A percentile compares a stretch with the other conserved stretches of the same genome.
phyloP scores from a whole-genome alignment of 2,329 filamentous ascomycete species.

The Phyllosticta paracitricarpa region DNA sequence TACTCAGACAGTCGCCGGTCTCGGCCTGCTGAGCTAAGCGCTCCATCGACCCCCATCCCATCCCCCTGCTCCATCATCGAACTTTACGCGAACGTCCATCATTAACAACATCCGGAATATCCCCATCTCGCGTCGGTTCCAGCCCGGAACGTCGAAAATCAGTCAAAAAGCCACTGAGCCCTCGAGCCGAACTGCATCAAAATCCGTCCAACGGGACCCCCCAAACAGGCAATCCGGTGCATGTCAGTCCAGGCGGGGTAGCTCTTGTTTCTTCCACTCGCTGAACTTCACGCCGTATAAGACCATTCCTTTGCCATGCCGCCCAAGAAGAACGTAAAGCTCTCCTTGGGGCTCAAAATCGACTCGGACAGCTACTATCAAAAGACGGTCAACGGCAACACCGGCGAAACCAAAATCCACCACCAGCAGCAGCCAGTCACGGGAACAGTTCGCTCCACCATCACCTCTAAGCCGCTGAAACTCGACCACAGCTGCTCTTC shows the following conservation, averaged over 20 bases:
- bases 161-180: not conserved
- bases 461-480: conserved; percentile 29
- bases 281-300: not conserved
- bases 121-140: not conserved
- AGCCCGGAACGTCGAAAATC: not conserved
- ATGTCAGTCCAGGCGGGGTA: conserved; percentile 7
- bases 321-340: conserved; percentile 9
- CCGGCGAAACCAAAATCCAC: conserved; percentile 24
- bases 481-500: conserved; percentile 8
- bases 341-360: conserved; percentile 9
- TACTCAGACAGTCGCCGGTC: not conserved
- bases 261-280: not conserved
- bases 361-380: conserved; percentile 9
- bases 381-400: conserved; percentile 6
- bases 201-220: not conserved
- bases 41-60: not conserved
- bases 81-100: not conserved
- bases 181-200: not conserved
- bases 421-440: conserved; percentile 25
- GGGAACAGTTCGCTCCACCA: conserved; percentile 21
- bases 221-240: conserved; percentile 7
- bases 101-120: not conserved
- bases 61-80: not conserved
- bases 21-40: not conserved
- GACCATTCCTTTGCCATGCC: conserved; percentile 4